Evolutionary conservation across 2,329 filamentous ascomycete species (phyloP).

Genomic region (Ilyonectria sp.): DNA sequence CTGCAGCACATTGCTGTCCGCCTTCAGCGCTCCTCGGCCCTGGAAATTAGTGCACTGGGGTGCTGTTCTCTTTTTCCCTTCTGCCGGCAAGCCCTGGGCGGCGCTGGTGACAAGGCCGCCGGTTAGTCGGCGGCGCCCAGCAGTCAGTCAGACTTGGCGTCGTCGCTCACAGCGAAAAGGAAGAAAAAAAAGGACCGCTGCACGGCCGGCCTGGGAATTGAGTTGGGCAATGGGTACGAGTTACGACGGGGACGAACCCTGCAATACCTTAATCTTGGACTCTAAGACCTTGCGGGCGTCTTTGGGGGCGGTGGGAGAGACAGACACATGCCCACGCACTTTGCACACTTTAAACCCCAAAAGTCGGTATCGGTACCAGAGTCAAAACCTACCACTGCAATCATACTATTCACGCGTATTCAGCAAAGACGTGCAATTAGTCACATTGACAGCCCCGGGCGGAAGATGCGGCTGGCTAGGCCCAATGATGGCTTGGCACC

Average conservation of each 20-base stretch:
- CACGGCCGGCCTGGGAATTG: constrained; percentile 21
- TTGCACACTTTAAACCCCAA: neutral
- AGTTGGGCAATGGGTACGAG: constrained; percentile 11
- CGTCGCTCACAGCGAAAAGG: neutral
- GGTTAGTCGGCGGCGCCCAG: constrained; percentile 11
- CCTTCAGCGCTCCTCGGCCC: neutral
- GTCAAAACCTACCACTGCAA: neutral
- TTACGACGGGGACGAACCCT: constrained; percentile 12
- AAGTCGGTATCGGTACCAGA: neutral
- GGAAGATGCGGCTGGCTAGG: constrained; percentile 49
- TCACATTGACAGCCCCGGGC: constrained; percentile 20
- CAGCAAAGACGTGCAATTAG: neutral
- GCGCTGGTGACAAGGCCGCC: constrained; percentile 14
- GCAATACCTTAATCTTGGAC: constrained; percentile 19
- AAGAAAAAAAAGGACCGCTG: constrained; percentile 8
- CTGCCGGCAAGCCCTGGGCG: constrained; percentile 4
- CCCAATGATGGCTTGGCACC: constrained; percentile 44
- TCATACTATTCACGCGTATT: too few species aligned
- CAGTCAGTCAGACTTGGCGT: constrained; percentile 12
- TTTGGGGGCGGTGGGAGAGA: neutral
- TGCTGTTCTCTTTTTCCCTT: neutral
- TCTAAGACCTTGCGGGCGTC: neutral
- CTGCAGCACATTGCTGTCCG: neutral
- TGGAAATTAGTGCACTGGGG: neutral
- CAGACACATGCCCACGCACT: neutral